A percentile compares a stretch with the other conserved stretches of the same genome.
Conservation (phyloP, 2,329 filamentous ascomycete species). For the Dendryphion nanum region DNA sequence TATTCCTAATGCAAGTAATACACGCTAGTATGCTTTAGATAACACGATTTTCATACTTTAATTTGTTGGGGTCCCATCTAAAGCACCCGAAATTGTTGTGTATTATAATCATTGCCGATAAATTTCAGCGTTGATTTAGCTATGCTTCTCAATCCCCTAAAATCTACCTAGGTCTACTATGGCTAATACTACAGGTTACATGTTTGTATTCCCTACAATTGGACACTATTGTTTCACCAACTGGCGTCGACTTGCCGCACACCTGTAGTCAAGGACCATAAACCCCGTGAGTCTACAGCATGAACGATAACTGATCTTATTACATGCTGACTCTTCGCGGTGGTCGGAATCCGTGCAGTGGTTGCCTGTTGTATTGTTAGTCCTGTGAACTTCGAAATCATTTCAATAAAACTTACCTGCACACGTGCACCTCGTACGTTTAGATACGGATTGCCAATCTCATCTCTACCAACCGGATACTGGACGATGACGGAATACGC, state of each 20-base stretch:
- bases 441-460: conserved; percentile 5
- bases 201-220: too few relatives aligned
- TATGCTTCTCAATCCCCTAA: too few relatives aligned
- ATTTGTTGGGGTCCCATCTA: too few relatives aligned
- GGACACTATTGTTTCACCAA: too few relatives aligned
- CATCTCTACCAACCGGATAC: conserved; percentile 9
- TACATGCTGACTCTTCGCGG: conserved; percentile 1
- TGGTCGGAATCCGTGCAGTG: neutral
- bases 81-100: too few relatives aligned
- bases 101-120: too few relatives aligned
- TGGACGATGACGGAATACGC: conserved; percentile 11
- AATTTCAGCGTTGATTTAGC: too few relatives aligned
- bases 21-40: too few relatives aligned
- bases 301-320: conserved; percentile 6
- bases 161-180: too few relatives aligned
- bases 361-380: neutral
- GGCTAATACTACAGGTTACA: too few relatives aligned
- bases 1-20: too few relatives aligned
- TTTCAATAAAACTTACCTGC: conserved; percentile 1
- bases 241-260: conserved; percentile 4
- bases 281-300: conserved; percentile 5
- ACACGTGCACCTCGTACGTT: conserved; percentile 9
- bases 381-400: neutral
- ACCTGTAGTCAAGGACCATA: conserved; percentile 9
- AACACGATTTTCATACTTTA: too few relatives aligned